Evolutionary conservation across 2,329 filamentous ascomycete species (phyloP), one percentile per base, ranked within the genome.

Genomic region (Penicillium sp.): DNA sequence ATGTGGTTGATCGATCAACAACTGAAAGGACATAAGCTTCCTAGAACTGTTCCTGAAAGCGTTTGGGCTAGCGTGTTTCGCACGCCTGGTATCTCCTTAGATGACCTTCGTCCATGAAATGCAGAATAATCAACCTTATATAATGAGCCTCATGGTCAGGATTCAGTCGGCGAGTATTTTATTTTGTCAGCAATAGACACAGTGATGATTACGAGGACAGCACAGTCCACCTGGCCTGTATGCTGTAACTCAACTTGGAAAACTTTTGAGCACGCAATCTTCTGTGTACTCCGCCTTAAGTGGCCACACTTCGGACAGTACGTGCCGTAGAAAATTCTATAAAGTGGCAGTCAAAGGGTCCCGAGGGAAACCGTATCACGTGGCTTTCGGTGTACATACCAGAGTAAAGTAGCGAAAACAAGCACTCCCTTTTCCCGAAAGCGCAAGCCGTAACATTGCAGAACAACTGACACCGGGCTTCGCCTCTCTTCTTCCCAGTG

Each of bases 1-100:
- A 76, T 82, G 72, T 83, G 81, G 81, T 69, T 83, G 60, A 82
- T 83, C 58, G 81, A 83, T 67, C 79, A 83, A 68, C 73, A 76
- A 62, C 64, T 83, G 49, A 80, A 78, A 64, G 81, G 81, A 5
- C 76, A 78, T 49, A 83, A 83, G 64, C 70, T 83, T 45, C 81
- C 81, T 2, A 67, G 70, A 9, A 77, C 75, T 56, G 79, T 83
- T 5, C 78, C 79, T 9, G 74, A 79, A 30, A 82, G 79, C 64
- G 76, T 83, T 11, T 83, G 81, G 81, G 74, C 74, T 41, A 82
- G 80, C 60, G 79, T 81, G 15, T 71, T 74, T 57, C 72, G 78
- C 66, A 67, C 77, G 21, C 70, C 74, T 6, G 79, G 79, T 11
- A 73, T 82, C 23, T 52, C 56, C 7, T 44, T 63, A 15, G 51